Percentiles rank a stretch among this genome's conserved stretches.
Evolutionary conservation across 202 grass and related monocot species (phyloP).

Genomic region (Digitaria exilis): DNA sequence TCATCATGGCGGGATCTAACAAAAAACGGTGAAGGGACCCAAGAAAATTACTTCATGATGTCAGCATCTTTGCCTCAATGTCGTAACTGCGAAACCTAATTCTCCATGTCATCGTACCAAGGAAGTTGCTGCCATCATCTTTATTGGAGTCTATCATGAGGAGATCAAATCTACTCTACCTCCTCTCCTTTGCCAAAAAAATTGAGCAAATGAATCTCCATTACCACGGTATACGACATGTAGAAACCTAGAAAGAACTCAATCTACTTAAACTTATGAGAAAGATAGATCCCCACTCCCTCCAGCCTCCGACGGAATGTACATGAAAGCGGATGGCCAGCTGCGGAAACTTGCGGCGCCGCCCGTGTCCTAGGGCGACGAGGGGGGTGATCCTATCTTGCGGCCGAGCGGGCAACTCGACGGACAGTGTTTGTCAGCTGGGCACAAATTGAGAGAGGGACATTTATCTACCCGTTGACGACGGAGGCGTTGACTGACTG

Average conservation of each 20-base stretch:
- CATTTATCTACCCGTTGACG: no score
- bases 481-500: no score
- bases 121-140: background rate
- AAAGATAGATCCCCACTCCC: background rate
- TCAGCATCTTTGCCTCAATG: background rate
- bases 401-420: no score
- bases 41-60: background rate
- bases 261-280: background rate
- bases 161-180: background rate
- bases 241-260: background rate
- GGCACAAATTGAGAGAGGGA: no score
- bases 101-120: background rate
- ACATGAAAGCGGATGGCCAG: no score
- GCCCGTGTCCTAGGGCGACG: no score
- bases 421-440: no score
- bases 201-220: background rate
- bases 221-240: background rate
- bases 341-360: no score
- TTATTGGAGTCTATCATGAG: background rate
- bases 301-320: background rate
- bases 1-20: background rate
- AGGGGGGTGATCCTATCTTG: no score
- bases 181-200: background rate
- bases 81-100: background rate
- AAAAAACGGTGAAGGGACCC: background rate